A percentile compares a stretch with the other conserved stretches of the same genome.
These are phyloP conservation scores for Cladophialophora bantiana DNA, from an alignment of 2,329 filamentous ascomycete species.

Conservation along the genomic window DNA sequence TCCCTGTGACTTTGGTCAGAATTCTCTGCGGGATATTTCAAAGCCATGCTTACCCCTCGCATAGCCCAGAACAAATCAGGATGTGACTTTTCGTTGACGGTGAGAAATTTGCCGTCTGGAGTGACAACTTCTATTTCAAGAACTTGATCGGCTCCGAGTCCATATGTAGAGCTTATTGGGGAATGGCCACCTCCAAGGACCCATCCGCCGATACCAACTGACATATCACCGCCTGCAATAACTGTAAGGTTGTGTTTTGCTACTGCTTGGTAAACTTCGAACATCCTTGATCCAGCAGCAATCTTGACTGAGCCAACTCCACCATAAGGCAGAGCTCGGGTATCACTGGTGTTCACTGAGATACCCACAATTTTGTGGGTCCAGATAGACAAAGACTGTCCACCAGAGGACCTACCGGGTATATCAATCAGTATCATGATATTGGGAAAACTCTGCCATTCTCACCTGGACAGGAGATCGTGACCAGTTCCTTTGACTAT, in stretches of 20 bases:
- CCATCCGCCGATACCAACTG: conserved; percentile 48
- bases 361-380: not conserved
- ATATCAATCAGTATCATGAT: not conserved
- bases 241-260: conserved; percentile 44
- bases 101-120: conserved; percentile 54
- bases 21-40: not conserved
- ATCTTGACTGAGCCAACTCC: not conserved
- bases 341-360: conserved; percentile 8
- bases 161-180: conserved; percentile 57
- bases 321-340: not conserved
- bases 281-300: conserved; percentile 3
- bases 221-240: conserved; percentile 38
- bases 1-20: not conserved
- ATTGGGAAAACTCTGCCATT: not conserved
- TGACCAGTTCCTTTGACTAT: conserved; percentile 64
- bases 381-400: conserved; percentile 10
- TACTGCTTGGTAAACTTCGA: conserved; percentile 44
- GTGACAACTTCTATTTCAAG: conserved; percentile 58
- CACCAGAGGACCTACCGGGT: conserved; percentile 42
- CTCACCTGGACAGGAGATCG: conserved; percentile 45
- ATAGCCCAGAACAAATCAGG: conserved; percentile 60
- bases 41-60: conserved; percentile 50
- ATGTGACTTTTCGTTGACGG: conserved; percentile 51
- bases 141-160: conserved; percentile 60
- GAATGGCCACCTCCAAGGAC: conserved; percentile 62